Evolutionary conservation across 2,329 filamentous ascomycete genomes (phyloP), one percentile per base, ranked within the genome.

Genomic region (Sphaerulina vaccinii): DNA sequence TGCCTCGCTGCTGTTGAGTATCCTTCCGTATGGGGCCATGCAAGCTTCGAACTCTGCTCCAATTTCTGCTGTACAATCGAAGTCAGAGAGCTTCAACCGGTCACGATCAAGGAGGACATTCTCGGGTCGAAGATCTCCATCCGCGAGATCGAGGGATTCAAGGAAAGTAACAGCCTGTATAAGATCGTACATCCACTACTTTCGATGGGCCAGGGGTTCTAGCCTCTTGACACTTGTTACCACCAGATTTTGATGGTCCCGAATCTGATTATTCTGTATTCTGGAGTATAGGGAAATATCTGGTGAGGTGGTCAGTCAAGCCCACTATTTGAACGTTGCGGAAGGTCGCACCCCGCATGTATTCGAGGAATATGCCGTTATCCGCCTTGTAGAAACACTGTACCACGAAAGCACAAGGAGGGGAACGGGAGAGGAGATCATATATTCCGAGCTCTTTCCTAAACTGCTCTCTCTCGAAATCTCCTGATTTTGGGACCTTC

Each of bases 51-150:
- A 41, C 15, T 41, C 3, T 41, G 38, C 38, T 19, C 38, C 38
- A 19, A 41, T 41, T 23, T 41, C 38, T 23, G 38, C 38, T 41
- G 38, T 41, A 18, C 38, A 41, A 7, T 41, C 38, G 8, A 41
- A 41, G 38, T 41, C 21, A 23, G 38, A 41, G 16, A 41, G 16
- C 21, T 21, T 41, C 38, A 41, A 41, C 18, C 38, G 38, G 38
- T 41, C 6, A 23, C 38, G n/a, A 15, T 41, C 38, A 23, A 41
- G 38, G 38, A 41, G 38, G 38, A 41, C 15, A 7, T 41, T 41
- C 21, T 41, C 38, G 21, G 38, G 38, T 23, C 38, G 38, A 21
- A 41, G 38, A 24, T 41, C 38, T 41, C 38, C 38, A 15, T 41
- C 13, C 21, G 38, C 38, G 38, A 41, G 38, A 41, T 41, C 21